Evolutionary conservation across 345 rosid species (phyloP), one percentile per base, ranked within the genome.

Genomic region (Citrus medica): DNA sequence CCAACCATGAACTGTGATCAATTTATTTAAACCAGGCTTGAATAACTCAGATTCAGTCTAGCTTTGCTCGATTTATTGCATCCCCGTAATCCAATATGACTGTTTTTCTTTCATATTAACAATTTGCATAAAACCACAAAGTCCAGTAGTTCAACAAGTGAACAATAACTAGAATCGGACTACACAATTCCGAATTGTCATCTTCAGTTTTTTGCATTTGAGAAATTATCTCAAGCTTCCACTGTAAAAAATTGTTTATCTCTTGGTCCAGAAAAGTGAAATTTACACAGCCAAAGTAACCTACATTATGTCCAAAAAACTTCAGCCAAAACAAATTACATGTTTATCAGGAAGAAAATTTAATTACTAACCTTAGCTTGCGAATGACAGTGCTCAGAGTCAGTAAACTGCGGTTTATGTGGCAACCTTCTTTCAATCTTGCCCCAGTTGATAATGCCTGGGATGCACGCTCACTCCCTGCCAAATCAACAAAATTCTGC

Each of bases 381-480:
- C 99, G 97, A 78, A 95, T 90, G 78, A 95, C 99, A 37, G 98
- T 95, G 83, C 97, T 91, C 76, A 95, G 85, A 74, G 99, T 95
- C 82, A 95, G 87, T 80, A 95, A 88, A 86, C 99, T 95, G 68
- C 99, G 93, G 79, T 95, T 95, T 73, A 95, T 95, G 86, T 95
- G 98, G 82, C 97, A 95, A 30, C 99, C 99, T 86, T 95, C 99
- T 84, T 95, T 95, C 83, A 93, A 89, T 85, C 98, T 89, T 56
- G 97, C 77, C 35, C 98, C 99, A 74, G 95, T 88, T 76, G 99
- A 94, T 75, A 89, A 82, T 69, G 98, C 81, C 84, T 95, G 99
- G 59, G 98, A 95, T 72, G 99, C 99, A 16, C 97, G 94, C 82
- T 95, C 99, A 73, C 98, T 95, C 72, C 99, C 99, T 33, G 99